Conservation (phyloP, 2,329 filamentous ascomycete species). For the Colletotrichum cordylinicola region DNA sequence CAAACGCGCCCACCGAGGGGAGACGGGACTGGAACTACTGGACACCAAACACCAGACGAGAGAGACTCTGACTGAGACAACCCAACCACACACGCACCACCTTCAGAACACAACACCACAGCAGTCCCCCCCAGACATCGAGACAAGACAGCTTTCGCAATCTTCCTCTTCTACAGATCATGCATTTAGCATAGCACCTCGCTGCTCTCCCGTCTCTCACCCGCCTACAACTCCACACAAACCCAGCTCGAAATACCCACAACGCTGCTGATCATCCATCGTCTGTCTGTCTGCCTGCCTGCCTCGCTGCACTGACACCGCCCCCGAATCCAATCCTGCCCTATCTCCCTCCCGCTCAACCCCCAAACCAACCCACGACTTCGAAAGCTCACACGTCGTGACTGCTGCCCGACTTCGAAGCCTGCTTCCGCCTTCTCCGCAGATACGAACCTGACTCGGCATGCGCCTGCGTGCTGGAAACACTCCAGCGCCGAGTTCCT, state of each 20-base stretch:
- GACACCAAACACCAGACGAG: not conserved
- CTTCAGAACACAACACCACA: not conserved
- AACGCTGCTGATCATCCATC: not conserved
- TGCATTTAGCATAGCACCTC: slow-evolving; percentile 19
- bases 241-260: not conserved
- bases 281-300: not conserved
- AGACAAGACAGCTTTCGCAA: not conserved
- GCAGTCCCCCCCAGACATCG: not conserved
- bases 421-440: not conserved
- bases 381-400: not conserved
- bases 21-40: not conserved
- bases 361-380: not conserved
- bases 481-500: not conserved
- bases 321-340: not conserved
- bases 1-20: not conserved
- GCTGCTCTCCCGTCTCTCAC: not conserved
- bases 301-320: not conserved
- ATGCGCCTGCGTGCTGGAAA: slow-evolving; percentile 10
- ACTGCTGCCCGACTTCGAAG: not conserved
- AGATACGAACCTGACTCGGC: not conserved
- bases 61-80: slow-evolving; percentile 19
- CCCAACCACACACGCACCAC: slow-evolving; percentile 5
- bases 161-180: not conserved
- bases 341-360: not conserved
- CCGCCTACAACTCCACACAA: not conserved